Base-by-base conservation (phyloP, 805 yeast species). In the Isabelozyma rhagii region DNA sequence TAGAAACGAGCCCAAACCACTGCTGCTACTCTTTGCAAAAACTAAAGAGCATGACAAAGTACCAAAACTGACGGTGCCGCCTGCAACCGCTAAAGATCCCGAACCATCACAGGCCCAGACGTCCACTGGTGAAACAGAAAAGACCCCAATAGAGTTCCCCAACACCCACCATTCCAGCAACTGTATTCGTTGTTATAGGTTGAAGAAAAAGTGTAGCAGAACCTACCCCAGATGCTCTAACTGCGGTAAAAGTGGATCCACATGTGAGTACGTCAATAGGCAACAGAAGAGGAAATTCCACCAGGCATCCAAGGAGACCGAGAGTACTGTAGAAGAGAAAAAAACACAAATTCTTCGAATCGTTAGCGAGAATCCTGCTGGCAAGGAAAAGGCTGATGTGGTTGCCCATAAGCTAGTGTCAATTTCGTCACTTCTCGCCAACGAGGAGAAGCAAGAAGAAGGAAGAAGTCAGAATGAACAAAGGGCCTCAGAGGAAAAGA, bases 171-270 rank as follows among this genome's bases (percentile, higher is more conserved):
- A 69, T 50, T 63, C 69, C 11, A 63, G 61, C 52, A 72, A 69
- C 59, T 73, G 78, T 51, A 64, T 56, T 36, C 57, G 76, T 17
- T 73, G 78, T 57, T 72, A 74, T 51, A 59, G 72, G 39, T 61
- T 74, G 49, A 74, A 74, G 61, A 74, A 74, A 55, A 71, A 72
- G 55, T 74, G 78, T 52, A 62, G 66, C 43, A 60, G 77, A 46
- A 63, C 62, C 34, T 67, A 66, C 48, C 78, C 78, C 8, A 58
- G 54, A 47, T 74, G 79, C 47, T 55, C 60, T 41, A 65, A 70
- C 54, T 74, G 79, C 53, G 47, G 43, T n/a, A 67, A 67, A 48
- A 58, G 74, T 3, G 64, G 68, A 2, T 54, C 69, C 29, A 65
- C 56, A 29, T 74, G 79, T 50, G 71, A 69, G 49, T 74, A 74